Evolutionary conservation across 2,329 filamentous ascomycete genomes (phyloP).

Genomic region (Hyphodiscus sp.): DNA sequence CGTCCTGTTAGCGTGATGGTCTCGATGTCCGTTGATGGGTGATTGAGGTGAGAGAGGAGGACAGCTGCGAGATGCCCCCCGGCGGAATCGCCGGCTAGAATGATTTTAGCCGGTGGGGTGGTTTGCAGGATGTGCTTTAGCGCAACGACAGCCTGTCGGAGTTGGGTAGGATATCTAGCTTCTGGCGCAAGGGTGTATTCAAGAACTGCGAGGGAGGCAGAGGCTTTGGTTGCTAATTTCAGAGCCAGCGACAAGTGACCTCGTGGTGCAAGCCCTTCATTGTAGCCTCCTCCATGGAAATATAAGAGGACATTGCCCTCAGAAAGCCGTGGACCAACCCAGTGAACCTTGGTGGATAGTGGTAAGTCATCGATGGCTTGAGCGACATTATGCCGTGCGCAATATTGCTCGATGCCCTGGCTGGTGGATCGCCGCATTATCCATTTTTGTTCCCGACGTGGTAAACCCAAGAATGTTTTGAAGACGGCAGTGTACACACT

Average conservation of each 20-base stretch:
- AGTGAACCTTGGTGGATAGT: conserved; percentile 22
- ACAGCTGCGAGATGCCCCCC: conserved; percentile 64
- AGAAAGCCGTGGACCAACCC: neutral
- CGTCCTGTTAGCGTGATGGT: conserved; percentile 17
- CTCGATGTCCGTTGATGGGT: conserved; percentile 32
- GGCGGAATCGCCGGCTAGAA: conserved; percentile 73
- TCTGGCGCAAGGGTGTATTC: conserved; percentile 16
- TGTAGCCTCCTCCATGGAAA: conserved; percentile 47
- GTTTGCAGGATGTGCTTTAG: conserved; percentile 8
- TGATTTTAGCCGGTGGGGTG: conserved; percentile 43
- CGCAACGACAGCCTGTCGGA: conserved; percentile 10
- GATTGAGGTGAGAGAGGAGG: conserved; percentile 41
- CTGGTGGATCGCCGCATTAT: neutral
- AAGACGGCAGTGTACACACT: neutral
- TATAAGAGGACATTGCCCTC: conserved; percentile 34
- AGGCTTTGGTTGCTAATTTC: neutral
- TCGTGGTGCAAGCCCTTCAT: conserved; percentile 35
- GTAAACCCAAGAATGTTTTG: neutral
- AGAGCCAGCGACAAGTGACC: conserved; percentile 34
- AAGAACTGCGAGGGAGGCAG: conserved; percentile 4
- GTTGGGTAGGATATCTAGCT: conserved; percentile 12
- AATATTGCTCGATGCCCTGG: conserved; percentile 1
- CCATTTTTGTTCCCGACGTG: neutral
- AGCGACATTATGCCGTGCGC: neutral
- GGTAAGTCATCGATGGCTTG: conserved; percentile 6